Conservation (phyloP, 495 filamentous ascomycete species). For the Neurospora sp. region DNA sequence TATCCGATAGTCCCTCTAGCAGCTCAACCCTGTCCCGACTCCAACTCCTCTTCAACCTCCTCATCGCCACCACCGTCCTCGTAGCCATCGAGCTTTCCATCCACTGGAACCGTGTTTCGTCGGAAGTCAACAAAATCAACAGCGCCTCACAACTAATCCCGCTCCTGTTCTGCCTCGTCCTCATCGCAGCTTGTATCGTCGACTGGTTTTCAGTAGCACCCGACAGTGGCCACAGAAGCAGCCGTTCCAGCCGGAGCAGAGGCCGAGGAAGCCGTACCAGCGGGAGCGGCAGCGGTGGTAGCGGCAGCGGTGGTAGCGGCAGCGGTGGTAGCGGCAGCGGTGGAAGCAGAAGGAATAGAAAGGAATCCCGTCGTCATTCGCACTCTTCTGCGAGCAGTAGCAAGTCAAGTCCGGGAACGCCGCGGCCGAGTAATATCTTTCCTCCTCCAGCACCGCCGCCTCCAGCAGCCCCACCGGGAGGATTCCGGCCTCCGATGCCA, state of each 20-base stretch:
- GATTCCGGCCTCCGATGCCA: background rate
- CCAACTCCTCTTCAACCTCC: conserved; percentile 18
- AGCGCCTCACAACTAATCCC: conserved; percentile 29
- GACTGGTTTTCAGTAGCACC: background rate
- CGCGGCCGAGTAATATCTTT: background rate
- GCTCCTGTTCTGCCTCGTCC: conserved; percentile 17
- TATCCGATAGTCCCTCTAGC: background rate
- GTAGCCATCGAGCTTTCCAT: conserved; percentile 31
- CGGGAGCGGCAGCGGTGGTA: background rate
- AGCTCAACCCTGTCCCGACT: background rate
- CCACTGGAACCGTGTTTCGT: conserved; percentile 24
- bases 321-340: background rate
- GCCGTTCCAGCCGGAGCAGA: background rate
- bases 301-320: background rate
- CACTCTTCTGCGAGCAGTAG: background rate
- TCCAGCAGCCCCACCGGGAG: background rate
- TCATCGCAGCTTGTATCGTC: conserved; percentile 3
- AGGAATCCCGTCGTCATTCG: background rate
- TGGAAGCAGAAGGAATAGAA: background rate
- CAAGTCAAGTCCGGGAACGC: background rate
- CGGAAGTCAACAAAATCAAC: conserved; percentile 12
- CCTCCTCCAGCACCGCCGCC: background rate
- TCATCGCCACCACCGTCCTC: conserved; percentile 18
- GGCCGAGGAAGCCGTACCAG: background rate
- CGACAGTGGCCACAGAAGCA: background rate